These are phyloP conservation scores for Boletus rubescentipes DNA, from an alignment of 768 basidiomycete genomes.

Conservation along the genomic window DNA sequence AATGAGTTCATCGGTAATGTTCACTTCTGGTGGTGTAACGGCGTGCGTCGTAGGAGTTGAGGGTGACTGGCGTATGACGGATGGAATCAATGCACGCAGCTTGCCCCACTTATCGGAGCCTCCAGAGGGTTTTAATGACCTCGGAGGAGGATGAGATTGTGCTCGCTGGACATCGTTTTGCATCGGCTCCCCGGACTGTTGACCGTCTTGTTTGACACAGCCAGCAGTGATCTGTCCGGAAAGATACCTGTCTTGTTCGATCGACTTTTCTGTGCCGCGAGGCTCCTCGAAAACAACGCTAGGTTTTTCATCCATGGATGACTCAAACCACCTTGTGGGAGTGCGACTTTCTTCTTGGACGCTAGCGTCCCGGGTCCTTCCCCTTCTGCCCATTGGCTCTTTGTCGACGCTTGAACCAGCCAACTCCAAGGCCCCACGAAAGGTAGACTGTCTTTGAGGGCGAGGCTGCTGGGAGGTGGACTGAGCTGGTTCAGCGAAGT, in stretches of 20 bases:
- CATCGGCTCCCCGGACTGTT: slow-evolving; percentile 4
- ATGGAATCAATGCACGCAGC: slow-evolving; percentile 65
- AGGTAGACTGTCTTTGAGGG: slow-evolving; percentile 40
- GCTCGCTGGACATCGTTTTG: slow-evolving; percentile 16
- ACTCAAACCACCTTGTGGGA: slow-evolving; percentile 54
- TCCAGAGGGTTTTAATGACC: slow-evolving; percentile 19
- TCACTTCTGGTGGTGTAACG: slow-evolving; percentile 53
- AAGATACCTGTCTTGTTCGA: slow-evolving; percentile 25
- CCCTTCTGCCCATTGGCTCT: slow-evolving; percentile 48
- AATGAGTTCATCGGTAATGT: slow-evolving; percentile 81
- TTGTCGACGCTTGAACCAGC: slow-evolving; percentile 32
- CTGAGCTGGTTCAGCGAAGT: slow-evolving; percentile 34
- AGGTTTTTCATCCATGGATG: slow-evolving; percentile 48
- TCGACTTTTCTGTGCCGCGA: slow-evolving; percentile 19
- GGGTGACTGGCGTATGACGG: slow-evolving; percentile 42
- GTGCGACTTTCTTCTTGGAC: slow-evolving; percentile 53
- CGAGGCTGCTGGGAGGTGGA: slow-evolving; percentile 30
- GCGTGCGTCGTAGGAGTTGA: slow-evolving; percentile 41
- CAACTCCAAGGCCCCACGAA: slow-evolving; percentile 64
- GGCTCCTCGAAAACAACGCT: slow-evolving; percentile 30
- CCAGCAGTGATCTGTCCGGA: slow-evolving; percentile 9
- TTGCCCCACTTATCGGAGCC: slow-evolving; percentile 55
- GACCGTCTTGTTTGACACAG: background rate
- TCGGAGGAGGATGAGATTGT: slow-evolving; percentile 30
- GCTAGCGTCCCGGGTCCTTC: slow-evolving; percentile 51